Evolutionary conservation across 371 early-diverging fungal genomes (phyloP), one percentile per base, ranked within the genome.

Genomic region (Mortierella sp.): DNA sequence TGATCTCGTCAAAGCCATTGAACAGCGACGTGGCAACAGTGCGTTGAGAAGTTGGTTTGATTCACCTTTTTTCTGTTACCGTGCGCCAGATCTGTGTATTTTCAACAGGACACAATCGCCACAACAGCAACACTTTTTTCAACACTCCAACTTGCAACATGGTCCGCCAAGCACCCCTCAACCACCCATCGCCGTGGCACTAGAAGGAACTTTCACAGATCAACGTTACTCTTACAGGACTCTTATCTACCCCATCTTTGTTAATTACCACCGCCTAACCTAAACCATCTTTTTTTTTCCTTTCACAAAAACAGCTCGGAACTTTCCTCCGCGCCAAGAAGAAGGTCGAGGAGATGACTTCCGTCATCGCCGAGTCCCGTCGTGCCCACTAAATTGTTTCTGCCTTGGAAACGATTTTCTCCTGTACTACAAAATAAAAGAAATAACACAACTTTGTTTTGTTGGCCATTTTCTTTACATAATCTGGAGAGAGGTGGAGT

Each of bases 291-390:
- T 38, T 52, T 52, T 60, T 52, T 63, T 58, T 45, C 58, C 74
- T 70, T 31, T 28, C 48, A 28, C 55, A 72, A 47, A 14, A 63
- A 63, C 89, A 96, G 96, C 95, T 99, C 87, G 99, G 99, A 88
- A 97, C 99, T 86, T 95, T 97, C 87, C 89, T 93, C 88, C 99
- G 99, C 89, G 97, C 98, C 91, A 99, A 99, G 98, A 95, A 93
- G 88, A 99, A 99, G 97, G 96, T 99, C 84, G 99, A 99, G 88
- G 99, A 99, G 92, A 95, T 99, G 89, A 91, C 93, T 83, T 90
- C 90, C 91, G 96, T 98, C 89, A 97, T 99, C 83, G 97, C 98
- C 85, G 97, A 98, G 89, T 95, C 97, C 87, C 98, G 99, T 90
- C 98, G 99, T 91, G 89, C 89, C 80, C 88, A 89, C 80, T 89